Base-by-base conservation (phyloP, 768 basidiomycete species). In the Mycena pura region DNA sequence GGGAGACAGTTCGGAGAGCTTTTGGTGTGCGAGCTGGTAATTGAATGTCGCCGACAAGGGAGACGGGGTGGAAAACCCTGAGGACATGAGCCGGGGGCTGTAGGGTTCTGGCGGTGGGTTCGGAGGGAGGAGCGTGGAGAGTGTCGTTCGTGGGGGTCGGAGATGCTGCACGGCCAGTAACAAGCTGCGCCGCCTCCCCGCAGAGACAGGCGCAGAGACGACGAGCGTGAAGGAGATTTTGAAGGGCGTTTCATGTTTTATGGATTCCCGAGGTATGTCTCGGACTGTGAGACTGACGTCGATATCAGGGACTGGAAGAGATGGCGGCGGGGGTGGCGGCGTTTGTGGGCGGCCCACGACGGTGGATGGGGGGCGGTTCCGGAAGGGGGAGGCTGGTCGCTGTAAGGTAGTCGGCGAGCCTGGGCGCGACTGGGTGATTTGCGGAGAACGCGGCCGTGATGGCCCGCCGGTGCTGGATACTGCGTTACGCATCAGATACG, bases 111-210 rank as follows among this genome's bases (percentile, higher is more conserved):
- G 70, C 40, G 58, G 31, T 32, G 52, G 45, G 17, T 22, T 61
- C 25, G 45, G 53, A 43, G 36, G 60, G 43, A 60, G 13, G 36
- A 62, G 19, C 45, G 66, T 49, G 53, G 72, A 57, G 14, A 67
- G 25, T 17, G 65, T 51, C 21, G 64, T 62, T 10, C 72, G 78
- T 15, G 78, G 77, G 19, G 82, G 80, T 41, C 82, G 80, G 14
- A 91, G 73, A 66, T 90, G 89, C 66, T 94, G 92, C 7, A 92
- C 79, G 17, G 81, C 88, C 25, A 93, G 72, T 13, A 74, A 73
- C 25, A 88, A 64, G 6, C 77, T 69, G 22, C 87, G 80, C 44
- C 77, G 76, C 24, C 67, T 59, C 22, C 72, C 72, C 31, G 75
- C 61, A 5, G 80, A 79, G n/a, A 83, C 67, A 7, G 73, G 64